Evolutionary conservation across 2,329 filamentous ascomycete genomes (phyloP), one percentile per base, ranked within the genome.

Genomic region (Alternaria gansuensis): DNA sequence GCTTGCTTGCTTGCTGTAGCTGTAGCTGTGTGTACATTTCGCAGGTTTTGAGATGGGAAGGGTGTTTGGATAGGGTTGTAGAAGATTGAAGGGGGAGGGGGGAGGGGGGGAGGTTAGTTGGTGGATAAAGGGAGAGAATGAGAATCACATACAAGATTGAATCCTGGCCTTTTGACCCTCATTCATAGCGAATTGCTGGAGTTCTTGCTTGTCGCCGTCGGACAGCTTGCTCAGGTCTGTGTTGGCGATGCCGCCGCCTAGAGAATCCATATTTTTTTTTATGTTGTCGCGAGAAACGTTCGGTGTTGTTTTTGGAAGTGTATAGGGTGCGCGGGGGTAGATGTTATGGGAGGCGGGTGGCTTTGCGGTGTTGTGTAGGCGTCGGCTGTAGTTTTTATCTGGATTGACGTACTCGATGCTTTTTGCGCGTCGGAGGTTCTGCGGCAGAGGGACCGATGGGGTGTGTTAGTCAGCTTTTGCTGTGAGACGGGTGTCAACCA

Each of bases 141-240:
- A 17, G 17, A 17, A 17, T 17, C 17, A 71, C 70, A 24, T 65
- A 77, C 71, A 75, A 44, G 68, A 82, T 83, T 80, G 82, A 77
- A 92, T 90, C 66, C 87, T 83, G n/a, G 91, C 87, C 78, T 95
- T 95, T 80, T 97, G 92, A 65, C 86, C 85, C 83, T 97, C 93
- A 75, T 91, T 92, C 69, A 87, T 82, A 59, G 97, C 84, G 79
- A 97, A 94, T 75, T 92, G 88, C 73, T 92, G 91, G 41, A 99
- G 85, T 80, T 98, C 93, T 66, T 87, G 84, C 85, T 93, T 95
- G 80, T 97, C 93, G 74, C 86, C 85, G 60, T 91, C 88, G 72
- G 86, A 90, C 75, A 97, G 89, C 79, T 88, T 88, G 72, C 87
- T 85, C 67, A 94, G 81, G 74, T 93, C 90, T 72, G 88, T 71